A percentile compares a stretch with the other conserved stretches of the same genome.
Evolutionary conservation across 2,329 filamentous ascomycete species (phyloP).

Genomic region (Nakataea oryzae): DNA sequence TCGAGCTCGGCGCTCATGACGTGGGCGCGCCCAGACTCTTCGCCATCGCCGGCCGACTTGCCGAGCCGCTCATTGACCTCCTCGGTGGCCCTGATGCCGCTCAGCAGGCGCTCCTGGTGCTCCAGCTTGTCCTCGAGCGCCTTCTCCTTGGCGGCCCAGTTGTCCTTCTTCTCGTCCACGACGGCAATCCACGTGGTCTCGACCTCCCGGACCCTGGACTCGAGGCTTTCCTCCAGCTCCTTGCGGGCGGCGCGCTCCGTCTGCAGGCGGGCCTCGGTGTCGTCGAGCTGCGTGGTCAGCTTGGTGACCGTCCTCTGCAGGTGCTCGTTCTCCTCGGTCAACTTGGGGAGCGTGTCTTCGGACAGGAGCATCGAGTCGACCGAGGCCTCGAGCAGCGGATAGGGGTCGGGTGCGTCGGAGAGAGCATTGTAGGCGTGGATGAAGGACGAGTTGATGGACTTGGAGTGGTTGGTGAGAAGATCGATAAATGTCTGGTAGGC

Average conservation of each 20-base stretch:
- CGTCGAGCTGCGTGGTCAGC: slow-evolving; percentile 72
- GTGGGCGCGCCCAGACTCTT: slow-evolving; percentile 46
- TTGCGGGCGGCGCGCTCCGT: slow-evolving; percentile 63
- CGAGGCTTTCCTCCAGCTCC: slow-evolving; percentile 66
- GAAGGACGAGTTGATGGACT: slow-evolving; percentile 86
- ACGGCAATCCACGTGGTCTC: slow-evolving; percentile 86
- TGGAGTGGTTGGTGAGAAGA: slow-evolving; percentile 89
- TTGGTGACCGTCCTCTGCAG: slow-evolving; percentile 69
- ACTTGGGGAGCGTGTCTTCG: slow-evolving; percentile 82
- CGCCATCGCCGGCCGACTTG: slow-evolving; percentile 40
- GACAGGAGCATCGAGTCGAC: slow-evolving; percentile 88
- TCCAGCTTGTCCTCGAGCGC: slow-evolving; percentile 87
- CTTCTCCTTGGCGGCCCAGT: slow-evolving; percentile 89
- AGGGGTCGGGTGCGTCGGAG: slow-evolving; percentile 93
- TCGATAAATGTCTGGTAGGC: slow-evolving; percentile 98
- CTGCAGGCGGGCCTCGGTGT: slow-evolving; percentile 71
- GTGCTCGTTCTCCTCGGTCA: slow-evolving; percentile 80
- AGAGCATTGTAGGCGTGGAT: slow-evolving; percentile 86
- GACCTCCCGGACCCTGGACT: slow-evolving; percentile 76
- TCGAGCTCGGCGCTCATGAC: slow-evolving; percentile 86
- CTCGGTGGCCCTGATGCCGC: slow-evolving; percentile 93
- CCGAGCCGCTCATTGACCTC: slow-evolving; percentile 89
- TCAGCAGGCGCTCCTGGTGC: slow-evolving; percentile 83
- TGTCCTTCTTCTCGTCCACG: slow-evolving; percentile 85
- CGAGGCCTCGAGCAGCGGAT: slow-evolving; percentile 89